Conservation (phyloP, 2,329 filamentous ascomycete genomes). For the Trichoderma atrobrunneum region DNA sequence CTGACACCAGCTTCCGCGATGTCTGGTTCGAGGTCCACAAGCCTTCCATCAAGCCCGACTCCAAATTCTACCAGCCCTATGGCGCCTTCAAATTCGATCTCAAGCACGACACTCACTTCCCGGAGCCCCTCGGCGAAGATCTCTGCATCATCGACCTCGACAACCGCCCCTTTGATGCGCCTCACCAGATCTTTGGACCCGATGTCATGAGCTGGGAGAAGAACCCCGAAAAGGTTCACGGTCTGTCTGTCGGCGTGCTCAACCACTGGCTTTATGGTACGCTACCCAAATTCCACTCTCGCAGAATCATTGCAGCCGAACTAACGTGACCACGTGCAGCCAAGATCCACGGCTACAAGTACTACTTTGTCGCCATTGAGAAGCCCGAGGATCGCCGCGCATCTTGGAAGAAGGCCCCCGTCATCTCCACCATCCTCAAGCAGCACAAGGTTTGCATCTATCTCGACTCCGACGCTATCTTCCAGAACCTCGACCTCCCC, state of each 20-base stretch:
- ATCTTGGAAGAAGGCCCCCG: constrained; percentile 46
- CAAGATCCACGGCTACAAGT: constrained; percentile 47
- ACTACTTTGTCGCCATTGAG: constrained; percentile 43
- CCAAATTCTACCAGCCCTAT: constrained; percentile 29
- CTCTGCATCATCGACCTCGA: constrained; percentile 47
- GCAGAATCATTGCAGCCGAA: background rate
- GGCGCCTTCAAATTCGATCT: constrained; percentile 36
- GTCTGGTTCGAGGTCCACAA: constrained; percentile 36
- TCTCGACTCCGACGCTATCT: constrained; percentile 46
- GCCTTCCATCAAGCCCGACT: constrained; percentile 29
- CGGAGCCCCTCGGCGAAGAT: constrained; percentile 35
- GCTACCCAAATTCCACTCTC: background rate
- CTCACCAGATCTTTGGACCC: constrained; percentile 37
- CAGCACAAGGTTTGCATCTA: constrained; percentile 44
- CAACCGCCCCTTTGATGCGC: constrained; percentile 38
- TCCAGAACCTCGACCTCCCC: constrained; percentile 42
- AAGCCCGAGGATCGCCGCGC: constrained; percentile 40
- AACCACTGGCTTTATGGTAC: constrained; percentile 46
- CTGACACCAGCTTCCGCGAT: constrained; percentile 26
- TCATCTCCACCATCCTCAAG: constrained; percentile 43
- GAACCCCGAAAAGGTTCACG: constrained; percentile 32
- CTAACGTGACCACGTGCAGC: constrained; percentile 32
- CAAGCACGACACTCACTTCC: constrained; percentile 32
- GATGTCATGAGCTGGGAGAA: constrained; percentile 38
- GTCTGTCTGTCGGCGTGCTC: constrained; percentile 40